phyloP scores from a whole-genome alignment of 805 yeast genomes.

The Crinitomyces ghanaensis region DNA sequence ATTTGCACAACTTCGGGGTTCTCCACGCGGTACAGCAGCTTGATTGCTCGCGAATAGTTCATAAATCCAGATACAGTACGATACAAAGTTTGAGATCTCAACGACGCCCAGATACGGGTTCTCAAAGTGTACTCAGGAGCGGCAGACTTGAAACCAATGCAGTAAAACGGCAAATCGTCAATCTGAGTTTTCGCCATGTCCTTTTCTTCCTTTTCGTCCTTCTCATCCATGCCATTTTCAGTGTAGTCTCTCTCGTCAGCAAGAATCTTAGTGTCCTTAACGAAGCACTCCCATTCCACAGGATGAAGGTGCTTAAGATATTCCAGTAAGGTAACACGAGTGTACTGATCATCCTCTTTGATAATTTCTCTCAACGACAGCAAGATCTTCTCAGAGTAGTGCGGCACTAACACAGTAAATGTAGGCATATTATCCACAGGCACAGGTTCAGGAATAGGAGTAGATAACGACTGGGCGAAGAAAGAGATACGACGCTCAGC shows the following conservation, averaged over 20 bases:
- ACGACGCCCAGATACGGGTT: slow-evolving; percentile 97
- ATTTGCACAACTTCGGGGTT: slow-evolving; percentile 88
- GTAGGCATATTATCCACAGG: slow-evolving; percentile 99
- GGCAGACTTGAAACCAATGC: slow-evolving; percentile 95
- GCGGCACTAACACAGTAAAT: slow-evolving; percentile 93
- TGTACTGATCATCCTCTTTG: slow-evolving; percentile 93
- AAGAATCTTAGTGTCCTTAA: slow-evolving; percentile 86
- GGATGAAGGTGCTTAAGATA: slow-evolving; percentile 93
- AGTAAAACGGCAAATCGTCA: slow-evolving; percentile 87
- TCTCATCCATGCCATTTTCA: slow-evolving; percentile 22
- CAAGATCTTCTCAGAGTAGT: slow-evolving; percentile 88
- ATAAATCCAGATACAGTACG: slow-evolving; percentile 97
- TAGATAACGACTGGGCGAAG: slow-evolving; percentile 97
- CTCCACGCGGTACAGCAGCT: slow-evolving; percentile 85
- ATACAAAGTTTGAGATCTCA: slow-evolving; percentile 91
- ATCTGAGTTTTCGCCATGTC: slow-evolving; percentile 74
- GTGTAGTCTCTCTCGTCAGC: slow-evolving; percentile 43
- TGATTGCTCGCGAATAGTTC: slow-evolving; percentile 96
- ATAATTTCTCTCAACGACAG: slow-evolving; percentile 91
- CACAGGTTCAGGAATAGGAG: slow-evolving; percentile 97
- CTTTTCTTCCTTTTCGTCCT: slow-evolving; percentile 41
- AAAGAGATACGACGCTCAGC: slow-evolving; percentile 99
- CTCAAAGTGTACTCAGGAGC: slow-evolving; percentile 94
- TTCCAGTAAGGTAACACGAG: slow-evolving; percentile 88
- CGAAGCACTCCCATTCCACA: slow-evolving; percentile 95